These are phyloP conservation scores for Fusarium proliferatum DNA, from an alignment of 2,329 filamentous ascomycete species.

Conservation along the genomic window DNA sequence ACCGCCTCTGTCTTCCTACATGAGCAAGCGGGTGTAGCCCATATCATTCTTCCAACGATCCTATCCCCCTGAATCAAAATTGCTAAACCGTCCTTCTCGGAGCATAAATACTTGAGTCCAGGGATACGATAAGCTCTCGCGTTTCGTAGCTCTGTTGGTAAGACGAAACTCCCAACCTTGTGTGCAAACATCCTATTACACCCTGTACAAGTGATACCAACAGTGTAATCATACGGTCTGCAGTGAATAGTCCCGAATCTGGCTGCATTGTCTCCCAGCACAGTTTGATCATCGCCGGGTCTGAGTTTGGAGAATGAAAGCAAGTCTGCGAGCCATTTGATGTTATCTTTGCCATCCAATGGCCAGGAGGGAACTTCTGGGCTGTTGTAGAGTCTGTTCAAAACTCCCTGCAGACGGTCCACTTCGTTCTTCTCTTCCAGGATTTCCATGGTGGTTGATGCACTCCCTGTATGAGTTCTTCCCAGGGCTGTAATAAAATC, in stretches of 20 bases:
- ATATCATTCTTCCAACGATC: background rate
- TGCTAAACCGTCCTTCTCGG: background rate
- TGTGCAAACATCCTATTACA: background rate
- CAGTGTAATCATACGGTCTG: background rate
- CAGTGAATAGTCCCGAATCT: background rate
- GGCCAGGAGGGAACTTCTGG: background rate
- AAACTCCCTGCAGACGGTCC: background rate
- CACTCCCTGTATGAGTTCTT: background rate
- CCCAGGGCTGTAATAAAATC: background rate
- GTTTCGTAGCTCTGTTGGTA: background rate
- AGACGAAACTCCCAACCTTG: background rate
- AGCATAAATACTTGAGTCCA: background rate
- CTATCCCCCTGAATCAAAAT: background rate
- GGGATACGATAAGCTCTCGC: background rate
- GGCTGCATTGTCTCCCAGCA: background rate
- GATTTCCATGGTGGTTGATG: background rate
- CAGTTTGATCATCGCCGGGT: rapidly evolving
- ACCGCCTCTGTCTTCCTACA: background rate
- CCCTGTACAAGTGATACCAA: background rate
- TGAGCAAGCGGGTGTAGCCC: background rate
- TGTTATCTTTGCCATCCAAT: background rate
- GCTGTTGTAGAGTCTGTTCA: background rate
- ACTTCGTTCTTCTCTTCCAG: background rate
- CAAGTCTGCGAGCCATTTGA: background rate
- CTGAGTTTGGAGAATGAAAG: background rate